These are phyloP conservation scores for Tetrahymena malaccensis DNA, from an alignment of 73 alveolate genomes.

Conservation along the genomic window DNA sequence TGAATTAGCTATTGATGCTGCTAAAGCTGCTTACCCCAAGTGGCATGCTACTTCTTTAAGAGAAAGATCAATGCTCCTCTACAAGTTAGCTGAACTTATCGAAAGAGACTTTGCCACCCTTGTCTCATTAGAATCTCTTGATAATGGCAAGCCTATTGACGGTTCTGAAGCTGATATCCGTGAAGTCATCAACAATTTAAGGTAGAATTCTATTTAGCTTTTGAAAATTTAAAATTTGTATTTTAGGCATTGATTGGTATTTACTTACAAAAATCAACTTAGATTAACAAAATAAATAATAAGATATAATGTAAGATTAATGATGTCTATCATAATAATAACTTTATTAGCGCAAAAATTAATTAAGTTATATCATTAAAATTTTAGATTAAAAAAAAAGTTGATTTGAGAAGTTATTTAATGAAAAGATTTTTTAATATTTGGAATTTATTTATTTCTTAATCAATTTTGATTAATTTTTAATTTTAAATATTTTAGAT, in stretches of 20 bases:
- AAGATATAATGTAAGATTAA: neutral
- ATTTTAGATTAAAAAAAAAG: no score
- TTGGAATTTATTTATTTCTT: neutral
- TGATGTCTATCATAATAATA: no score
- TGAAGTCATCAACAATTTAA: constrained; percentile 30
- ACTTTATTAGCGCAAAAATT: no score
- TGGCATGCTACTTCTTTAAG: constrained; percentile 15
- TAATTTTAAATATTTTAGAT: neutral
- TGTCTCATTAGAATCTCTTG: constrained; percentile 65
- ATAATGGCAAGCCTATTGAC: constrained; percentile 65
- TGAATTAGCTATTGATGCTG: constrained; percentile 67
- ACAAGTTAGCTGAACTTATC: constrained; percentile 57
- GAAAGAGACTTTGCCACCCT: constrained; percentile 49
- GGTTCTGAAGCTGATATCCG: constrained; percentile 55
- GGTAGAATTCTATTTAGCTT: neutral
- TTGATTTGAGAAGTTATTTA: neutral
- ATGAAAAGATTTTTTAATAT: neutral
- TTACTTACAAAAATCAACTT: no score
- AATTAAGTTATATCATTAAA: no score
- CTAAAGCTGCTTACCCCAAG: constrained; percentile 68
- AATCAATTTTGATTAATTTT: no score
- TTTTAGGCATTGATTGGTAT: neutral
- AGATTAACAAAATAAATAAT: neutral
- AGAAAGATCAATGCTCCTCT: constrained; percentile 45
- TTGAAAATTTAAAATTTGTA: no score